Percentiles rank a stretch among this genome's conserved stretches.
These are phyloP conservation scores for Collybia mongolica DNA, from an alignment of 768 basidiomycete genomes.

Conservation along the genomic window DNA sequence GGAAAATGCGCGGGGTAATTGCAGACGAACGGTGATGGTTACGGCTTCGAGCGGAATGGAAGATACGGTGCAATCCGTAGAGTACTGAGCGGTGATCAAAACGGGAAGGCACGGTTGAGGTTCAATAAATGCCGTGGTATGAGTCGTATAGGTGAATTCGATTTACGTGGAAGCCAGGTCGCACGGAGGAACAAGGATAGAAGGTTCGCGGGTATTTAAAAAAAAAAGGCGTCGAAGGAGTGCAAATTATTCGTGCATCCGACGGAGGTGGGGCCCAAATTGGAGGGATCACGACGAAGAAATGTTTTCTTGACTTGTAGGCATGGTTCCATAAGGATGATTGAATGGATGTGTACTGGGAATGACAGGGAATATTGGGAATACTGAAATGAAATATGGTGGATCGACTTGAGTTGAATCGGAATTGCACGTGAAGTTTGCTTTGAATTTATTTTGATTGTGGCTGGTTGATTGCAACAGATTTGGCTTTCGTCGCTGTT, in stretches of 20 bases:
- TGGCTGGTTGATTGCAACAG: constrained; percentile 36
- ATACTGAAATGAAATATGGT: background rate
- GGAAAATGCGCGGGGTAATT: no score
- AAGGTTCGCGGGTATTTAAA: no score
- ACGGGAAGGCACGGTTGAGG: no score
- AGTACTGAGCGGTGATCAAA: no score
- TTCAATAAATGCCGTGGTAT: no score
- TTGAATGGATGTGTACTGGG: no score
- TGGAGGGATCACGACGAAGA: background rate
- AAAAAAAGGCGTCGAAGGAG: no score
- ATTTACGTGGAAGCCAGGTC: background rate
- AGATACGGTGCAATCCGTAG: no score
- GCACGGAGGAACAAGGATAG: background rate
- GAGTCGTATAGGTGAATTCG: background rate
- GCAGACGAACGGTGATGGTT: no score
- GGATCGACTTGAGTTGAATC: background rate
- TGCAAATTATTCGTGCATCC: background rate
- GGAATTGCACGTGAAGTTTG: constrained; percentile 18
- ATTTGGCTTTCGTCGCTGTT: constrained; percentile 31
- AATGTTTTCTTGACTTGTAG: background rate
- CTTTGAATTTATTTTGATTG: constrained; percentile 30
- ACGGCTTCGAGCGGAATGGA: no score
- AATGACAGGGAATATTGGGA: no score
- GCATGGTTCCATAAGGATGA: background rate
- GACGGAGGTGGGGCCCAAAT: background rate